Evolutionary conservation across 2,329 filamentous ascomycete genomes (phyloP).

Genomic region (Balansia obtecta): DNA sequence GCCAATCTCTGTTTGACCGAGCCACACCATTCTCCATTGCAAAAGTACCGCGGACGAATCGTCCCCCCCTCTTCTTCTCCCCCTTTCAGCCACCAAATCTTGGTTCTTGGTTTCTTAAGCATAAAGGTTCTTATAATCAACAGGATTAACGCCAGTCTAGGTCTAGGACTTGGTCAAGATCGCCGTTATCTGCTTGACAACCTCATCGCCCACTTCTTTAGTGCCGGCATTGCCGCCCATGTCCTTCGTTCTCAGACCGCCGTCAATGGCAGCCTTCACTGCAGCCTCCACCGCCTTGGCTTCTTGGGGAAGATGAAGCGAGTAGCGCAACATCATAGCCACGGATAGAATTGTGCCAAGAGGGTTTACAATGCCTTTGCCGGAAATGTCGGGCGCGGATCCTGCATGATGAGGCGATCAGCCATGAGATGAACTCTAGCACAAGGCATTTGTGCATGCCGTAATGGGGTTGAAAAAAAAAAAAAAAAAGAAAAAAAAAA

Average conservation of each 20-base stretch:
- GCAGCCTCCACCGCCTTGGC: slow-evolving; percentile 52
- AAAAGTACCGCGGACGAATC: too few species aligned
- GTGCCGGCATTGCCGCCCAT: slow-evolving; percentile 70
- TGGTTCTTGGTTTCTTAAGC: too few species aligned
- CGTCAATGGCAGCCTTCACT: slow-evolving; percentile 59
- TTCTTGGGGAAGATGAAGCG: slow-evolving; percentile 47
- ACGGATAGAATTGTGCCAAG: slow-evolving; percentile 84
- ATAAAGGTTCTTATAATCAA: too few species aligned
- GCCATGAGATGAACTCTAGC: neutral
- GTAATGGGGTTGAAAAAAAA: too few species aligned
- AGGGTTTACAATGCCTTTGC: slow-evolving; percentile 52
- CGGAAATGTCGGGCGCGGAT: slow-evolving; percentile 60
- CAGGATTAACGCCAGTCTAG: neutral
- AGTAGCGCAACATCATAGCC: slow-evolving; percentile 86
- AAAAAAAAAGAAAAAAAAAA: too few species aligned
- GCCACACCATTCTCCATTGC: too few species aligned
- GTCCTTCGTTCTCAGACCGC: slow-evolving; percentile 67
- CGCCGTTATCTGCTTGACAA: slow-evolving; percentile 58
- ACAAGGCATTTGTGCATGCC: too few species aligned
- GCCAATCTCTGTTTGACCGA: too few species aligned
- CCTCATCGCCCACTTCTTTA: slow-evolving; percentile 60
- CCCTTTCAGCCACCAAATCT: too few species aligned
- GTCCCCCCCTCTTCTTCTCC: too few species aligned
- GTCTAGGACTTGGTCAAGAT: slow-evolving; percentile 21
- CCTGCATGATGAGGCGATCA: neutral